These are phyloP conservation scores for Rhytidiadelphus loreus DNA, from an alignment of 225 moss, liverwort and hornwort genomes.

Conservation along the genomic window DNA sequence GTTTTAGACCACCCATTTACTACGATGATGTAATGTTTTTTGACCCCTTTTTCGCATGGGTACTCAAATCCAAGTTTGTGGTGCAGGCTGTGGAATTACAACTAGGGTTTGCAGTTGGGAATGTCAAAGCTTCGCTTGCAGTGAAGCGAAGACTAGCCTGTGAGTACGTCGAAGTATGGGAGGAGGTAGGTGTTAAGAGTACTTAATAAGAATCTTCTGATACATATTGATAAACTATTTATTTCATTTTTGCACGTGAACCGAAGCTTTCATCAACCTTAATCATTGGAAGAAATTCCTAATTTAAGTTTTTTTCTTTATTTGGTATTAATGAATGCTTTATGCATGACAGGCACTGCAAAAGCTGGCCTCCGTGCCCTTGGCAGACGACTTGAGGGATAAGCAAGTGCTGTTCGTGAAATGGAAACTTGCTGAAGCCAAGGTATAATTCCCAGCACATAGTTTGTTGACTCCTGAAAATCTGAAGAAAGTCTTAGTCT, in stretches of 20 bases:
- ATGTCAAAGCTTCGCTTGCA: slow-evolving; percentile 43
- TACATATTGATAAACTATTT: not conserved
- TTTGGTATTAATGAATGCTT: not conserved
- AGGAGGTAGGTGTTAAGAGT: slow-evolving; percentile 4
- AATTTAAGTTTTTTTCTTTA: not conserved
- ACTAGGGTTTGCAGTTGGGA: slow-evolving; percentile 39
- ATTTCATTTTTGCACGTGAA: not conserved
- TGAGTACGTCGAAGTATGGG: slow-evolving; percentile 44
- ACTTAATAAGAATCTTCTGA: no score
- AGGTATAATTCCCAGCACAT: not conserved
- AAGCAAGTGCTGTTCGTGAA: slow-evolving; percentile 26
- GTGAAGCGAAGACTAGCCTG: slow-evolving; percentile 46
- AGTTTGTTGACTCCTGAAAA: not conserved
- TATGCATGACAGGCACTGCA: slow-evolving; percentile 10
- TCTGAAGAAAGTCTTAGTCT: not conserved
- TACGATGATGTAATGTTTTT: not conserved
- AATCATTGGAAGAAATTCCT: not conserved
- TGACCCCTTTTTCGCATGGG: not conserved
- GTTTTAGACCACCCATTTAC: not conserved
- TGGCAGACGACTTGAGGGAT: not conserved
- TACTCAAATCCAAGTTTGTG: not conserved
- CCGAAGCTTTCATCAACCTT: not conserved
- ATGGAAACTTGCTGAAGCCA: slow-evolving; percentile 45
- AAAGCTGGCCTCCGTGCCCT: slow-evolving; percentile 2
- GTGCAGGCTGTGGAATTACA: slow-evolving; percentile 51